Conservation (phyloP, 2,329 filamentous ascomycete species). For the Dothideomycetidae sp. region DNA sequence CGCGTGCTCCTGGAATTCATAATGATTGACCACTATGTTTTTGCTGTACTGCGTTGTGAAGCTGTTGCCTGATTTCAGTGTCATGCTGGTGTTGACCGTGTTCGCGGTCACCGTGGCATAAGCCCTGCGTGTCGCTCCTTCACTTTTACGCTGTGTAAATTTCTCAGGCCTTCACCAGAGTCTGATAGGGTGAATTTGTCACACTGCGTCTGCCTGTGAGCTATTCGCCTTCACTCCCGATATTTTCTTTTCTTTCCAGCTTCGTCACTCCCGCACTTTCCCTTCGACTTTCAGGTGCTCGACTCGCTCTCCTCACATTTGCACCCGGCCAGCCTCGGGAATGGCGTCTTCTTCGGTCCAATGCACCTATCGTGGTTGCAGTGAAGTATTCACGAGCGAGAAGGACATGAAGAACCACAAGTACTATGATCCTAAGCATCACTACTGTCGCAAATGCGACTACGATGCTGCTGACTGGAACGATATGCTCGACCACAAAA, state of each 20-base stretch:
- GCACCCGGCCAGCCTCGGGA: no score
- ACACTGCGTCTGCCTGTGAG: constrained; percentile 9
- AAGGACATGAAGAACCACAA: constrained; percentile 40
- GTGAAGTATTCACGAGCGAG: constrained; percentile 29
- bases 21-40: no score
- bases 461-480: constrained; percentile 22
- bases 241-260: not conserved
- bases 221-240: not conserved
- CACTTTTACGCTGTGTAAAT: no score
- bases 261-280: not conserved
- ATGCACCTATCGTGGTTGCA: constrained; percentile 35
- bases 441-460: constrained; percentile 34
- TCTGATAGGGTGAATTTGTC: no score
- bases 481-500: constrained; percentile 21
- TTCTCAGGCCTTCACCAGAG: no score
- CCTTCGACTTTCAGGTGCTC: not conserved
- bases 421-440: constrained; percentile 27
- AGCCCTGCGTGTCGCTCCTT: no score
- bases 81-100: no score
- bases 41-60: no score
- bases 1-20: no score
- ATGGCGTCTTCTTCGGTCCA: constrained; percentile 18
- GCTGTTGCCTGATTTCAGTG: no score
- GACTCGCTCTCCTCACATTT: no score
- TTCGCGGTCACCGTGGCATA: no score